Base-by-base conservation (phyloP, 1,139 yeast species). In the Pichia sp. region DNA sequence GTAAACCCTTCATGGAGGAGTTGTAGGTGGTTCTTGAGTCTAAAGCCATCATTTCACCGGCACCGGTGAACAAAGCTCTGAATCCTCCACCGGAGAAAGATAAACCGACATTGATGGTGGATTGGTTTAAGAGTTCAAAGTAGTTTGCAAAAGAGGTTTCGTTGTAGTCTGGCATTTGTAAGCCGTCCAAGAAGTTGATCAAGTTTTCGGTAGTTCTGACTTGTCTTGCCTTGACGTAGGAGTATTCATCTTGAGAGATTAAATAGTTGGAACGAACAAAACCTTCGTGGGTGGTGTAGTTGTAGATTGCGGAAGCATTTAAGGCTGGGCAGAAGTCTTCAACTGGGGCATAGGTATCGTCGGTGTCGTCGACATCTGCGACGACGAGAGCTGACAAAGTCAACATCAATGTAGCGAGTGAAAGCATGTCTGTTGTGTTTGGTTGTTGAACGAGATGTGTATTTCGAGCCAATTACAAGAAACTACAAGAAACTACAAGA, bases 51-150 rank as follows among this genome's bases (percentile, higher is more conserved):
- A 89, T 67, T 64, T 83, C 82, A 36, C 97, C 96, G 2, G 96
- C 96, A n/a, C 96, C 96, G 47, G 74, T 68, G 37, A 89, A 68
- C 96, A 89, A 87, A 44, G 96, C 96, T 50, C 97, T 76, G 67
- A 87, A 89, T 4, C 96, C 95, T 59, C 97, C 97, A 35, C 97
- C 97, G 6, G 93, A 81, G 61, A 87, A 85, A 4, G 96, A 90
- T 19, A 89, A 61, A 4, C 85, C 96, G n/a, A n/a, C n/a, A n/a
- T n/a, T n/a, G n/a, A n/a, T n/a, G n/a, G n/a, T n/a, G n/a, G n/a
- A n/a, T n/a, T n/a, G n/a, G n/a, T n/a, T n/a, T n/a, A n/a, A n/a
- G n/a, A 46, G 88, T 72, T 38, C 63, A 51, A 15, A 65, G 66
- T 15, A 57, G 55, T 15, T 49, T 14, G 58, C 59, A 2, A 62